These are phyloP conservation scores for Novakomyces olei DNA, from an alignment of 805 yeast genomes.

Conservation along the genomic window DNA sequence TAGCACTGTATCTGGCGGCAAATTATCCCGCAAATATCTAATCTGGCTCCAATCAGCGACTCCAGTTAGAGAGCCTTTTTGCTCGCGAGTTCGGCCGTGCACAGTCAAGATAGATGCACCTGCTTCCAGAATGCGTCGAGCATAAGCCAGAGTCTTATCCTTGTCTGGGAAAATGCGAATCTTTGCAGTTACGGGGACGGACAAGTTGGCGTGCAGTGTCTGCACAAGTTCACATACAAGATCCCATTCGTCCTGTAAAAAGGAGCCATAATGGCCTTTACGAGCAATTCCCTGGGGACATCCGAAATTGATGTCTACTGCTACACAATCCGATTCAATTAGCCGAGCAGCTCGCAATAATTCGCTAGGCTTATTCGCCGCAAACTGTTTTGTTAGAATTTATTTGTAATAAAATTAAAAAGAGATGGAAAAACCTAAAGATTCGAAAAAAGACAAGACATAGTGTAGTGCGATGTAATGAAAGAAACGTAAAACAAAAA, in stretches of 20 bases:
- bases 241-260: slow-evolving; percentile 93
- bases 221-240: slow-evolving; percentile 43
- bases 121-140: slow-evolving; percentile 67
- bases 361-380: slow-evolving; percentile 85
- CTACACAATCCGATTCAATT: slow-evolving; percentile 74
- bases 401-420: slow-evolving; percentile 26
- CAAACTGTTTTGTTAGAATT: slow-evolving; percentile 82
- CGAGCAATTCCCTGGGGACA: slow-evolving; percentile 97
- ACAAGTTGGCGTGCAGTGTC: slow-evolving; percentile 46
- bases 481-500: too few species aligned
- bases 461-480: too few species aligned
- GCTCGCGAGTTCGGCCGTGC: slow-evolving; percentile 89
- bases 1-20: slow-evolving; percentile 65
- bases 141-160: slow-evolving; percentile 66
- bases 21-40: slow-evolving; percentile 49
- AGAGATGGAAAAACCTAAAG: too few species aligned
- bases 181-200: slow-evolving; percentile 81
- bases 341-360: slow-evolving; percentile 57
- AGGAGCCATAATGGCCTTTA: slow-evolving; percentile 88
- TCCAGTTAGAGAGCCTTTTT: slow-evolving; percentile 94
- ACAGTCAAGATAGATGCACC: slow-evolving; percentile 92
- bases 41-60: slow-evolving; percentile 81
- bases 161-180: slow-evolving; percentile 72
- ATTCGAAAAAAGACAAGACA: too few species aligned
- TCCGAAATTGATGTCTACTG: slow-evolving; percentile 85